These are phyloP conservation scores for Neurospora africana DNA, from an alignment of 495 filamentous ascomycete genomes.

Conservation along the genomic window DNA sequence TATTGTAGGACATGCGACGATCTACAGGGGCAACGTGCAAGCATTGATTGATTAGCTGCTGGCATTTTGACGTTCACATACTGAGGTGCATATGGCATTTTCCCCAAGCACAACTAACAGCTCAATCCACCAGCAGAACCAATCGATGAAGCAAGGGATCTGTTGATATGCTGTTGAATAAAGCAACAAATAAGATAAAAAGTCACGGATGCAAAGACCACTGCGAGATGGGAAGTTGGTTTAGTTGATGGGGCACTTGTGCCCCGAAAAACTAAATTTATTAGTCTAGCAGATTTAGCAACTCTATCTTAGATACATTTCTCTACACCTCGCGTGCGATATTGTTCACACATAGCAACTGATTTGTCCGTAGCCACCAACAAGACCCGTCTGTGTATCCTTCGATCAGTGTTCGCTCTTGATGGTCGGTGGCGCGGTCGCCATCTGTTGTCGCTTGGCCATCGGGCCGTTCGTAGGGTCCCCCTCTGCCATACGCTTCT, in stretches of 20 bases:
- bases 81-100: not conserved
- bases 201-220: not conserved
- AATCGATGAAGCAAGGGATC: not conserved
- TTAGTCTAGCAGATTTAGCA: constrained; percentile 16
- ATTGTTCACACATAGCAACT: not conserved
- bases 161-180: not conserved
- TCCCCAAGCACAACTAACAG: not conserved
- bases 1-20: not conserved
- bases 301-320: not conserved
- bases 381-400: not conserved
- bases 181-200: not conserved
- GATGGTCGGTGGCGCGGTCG: constrained; percentile 18
- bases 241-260: constrained; percentile 25
- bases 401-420: not conserved
- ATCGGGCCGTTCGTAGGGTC: constrained; percentile 7
- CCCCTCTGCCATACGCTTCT: constrained; percentile 21
- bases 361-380: not conserved
- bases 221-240: not conserved
- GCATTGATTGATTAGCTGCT: not conserved
- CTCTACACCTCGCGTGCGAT: not conserved
- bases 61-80: not conserved
- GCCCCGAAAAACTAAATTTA: constrained; percentile 24
- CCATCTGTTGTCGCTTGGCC: constrained; percentile 21
- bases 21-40: not conserved
- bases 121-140: not conserved